Evolutionary conservation across 129 eudicot genomes (phyloP), one percentile per base, ranked within the genome.

Genomic region (Gnaphalium uliginosum): DNA sequence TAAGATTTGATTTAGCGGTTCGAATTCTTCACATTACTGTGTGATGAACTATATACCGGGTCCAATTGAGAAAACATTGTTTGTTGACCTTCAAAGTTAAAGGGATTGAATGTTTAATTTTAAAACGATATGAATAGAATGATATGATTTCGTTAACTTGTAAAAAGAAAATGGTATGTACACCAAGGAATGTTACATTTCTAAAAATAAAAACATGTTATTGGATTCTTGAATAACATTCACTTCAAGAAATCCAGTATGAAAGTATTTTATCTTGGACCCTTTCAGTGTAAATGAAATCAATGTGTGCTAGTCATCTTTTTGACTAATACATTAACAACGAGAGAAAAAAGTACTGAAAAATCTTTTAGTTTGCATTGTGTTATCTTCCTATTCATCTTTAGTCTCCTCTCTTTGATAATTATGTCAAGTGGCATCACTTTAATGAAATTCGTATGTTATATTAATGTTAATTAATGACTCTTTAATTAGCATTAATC

Each of bases 1-100:
- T 60, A 75, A 61, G 29, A 51, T 46, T 61, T 68, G 73, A 80
- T 80, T 69, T 26, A 73, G 8, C 71, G 56, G 68, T 41, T 65
- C 50, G 43, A 54, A 4, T 62, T 43, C 32, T 54, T 23, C 58
- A 43, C 23, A 66, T 76, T 73, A 50, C 37, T 69, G 50, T 60
- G 57, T 68, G 51, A 73, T 50, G 22, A 72, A 26, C 62, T 79
- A n/a, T 54, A 54, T 11, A 14, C 2, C 15, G 54, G 25, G 32
- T 46, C 53, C n/a, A 46, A 46, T 46, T 11, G 18, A 0, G 53
- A 29, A 22, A 70, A 35, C 53, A 72, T 73, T 72, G 64, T 64
- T 14, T 14, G 21, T 72, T 79, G 24, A 66, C 24, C 65, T 67
- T 73, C 66, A 14, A 73, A 72, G 67, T 71, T 67, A 63, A 78